phyloP scores from a whole-genome alignment of 345 rosid genomes.

The Eucalyptus polybractea region DNA sequence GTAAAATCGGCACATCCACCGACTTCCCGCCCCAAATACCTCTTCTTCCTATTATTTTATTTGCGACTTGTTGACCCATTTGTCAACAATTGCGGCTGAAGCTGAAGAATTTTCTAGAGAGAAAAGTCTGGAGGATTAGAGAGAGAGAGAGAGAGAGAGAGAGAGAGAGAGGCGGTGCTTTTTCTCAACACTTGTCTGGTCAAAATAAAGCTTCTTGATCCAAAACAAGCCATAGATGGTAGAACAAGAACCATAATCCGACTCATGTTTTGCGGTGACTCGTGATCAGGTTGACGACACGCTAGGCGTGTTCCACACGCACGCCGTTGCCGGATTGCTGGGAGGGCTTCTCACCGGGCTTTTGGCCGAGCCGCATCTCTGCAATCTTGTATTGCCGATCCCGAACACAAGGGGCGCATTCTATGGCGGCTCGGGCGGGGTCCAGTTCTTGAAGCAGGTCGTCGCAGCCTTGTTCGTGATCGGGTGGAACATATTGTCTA shows the following conservation, averaged over 20 bases:
- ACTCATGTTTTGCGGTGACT: neutral
- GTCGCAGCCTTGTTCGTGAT: slow-evolving; percentile 58
- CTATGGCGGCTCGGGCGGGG: slow-evolving; percentile 62
- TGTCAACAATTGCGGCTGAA: too few relatives aligned
- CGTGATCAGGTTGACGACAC: slow-evolving; percentile 62
- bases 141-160: too few relatives aligned
- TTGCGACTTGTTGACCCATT: too few relatives aligned
- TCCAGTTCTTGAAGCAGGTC: slow-evolving; percentile 61
- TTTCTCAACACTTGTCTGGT: neutral
- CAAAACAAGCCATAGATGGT: neutral
- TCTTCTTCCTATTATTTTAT: too few relatives aligned
- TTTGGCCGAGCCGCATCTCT: slow-evolving; percentile 64
- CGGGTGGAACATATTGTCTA: slow-evolving; percentile 55
- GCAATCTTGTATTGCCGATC: slow-evolving; percentile 21
- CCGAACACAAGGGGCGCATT: slow-evolving; percentile 55
- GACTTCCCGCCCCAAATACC: too few relatives aligned
- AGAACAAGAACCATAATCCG: neutral
- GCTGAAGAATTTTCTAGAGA: too few relatives aligned
- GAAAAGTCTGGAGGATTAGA: too few relatives aligned
- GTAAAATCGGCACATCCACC: too few relatives aligned
- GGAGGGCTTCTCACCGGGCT: slow-evolving; percentile 82
- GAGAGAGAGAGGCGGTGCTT: too few relatives aligned
- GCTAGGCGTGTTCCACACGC: slow-evolving; percentile 87
- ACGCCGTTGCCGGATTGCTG: slow-evolving; percentile 79
- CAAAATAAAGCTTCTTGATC: neutral